Conservation (phyloP, 2,329 filamentous ascomycete genomes). For the Neodidymelliopsis sp. region DNA sequence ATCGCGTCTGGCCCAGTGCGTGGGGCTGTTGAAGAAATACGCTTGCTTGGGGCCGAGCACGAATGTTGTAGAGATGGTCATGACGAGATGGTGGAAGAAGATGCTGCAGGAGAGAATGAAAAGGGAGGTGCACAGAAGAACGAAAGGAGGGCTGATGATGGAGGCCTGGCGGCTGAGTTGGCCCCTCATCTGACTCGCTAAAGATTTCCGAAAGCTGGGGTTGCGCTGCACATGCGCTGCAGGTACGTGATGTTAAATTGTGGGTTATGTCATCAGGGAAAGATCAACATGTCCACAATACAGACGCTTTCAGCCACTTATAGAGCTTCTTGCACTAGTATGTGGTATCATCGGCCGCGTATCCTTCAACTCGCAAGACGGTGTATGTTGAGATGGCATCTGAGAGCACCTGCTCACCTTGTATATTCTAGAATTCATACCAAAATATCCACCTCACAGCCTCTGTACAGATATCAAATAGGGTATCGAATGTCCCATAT, state of each 20-base stretch:
- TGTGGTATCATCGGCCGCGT: too few relatives aligned
- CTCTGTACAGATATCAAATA: too few relatives aligned
- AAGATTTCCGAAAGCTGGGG: slow-evolving; percentile 15
- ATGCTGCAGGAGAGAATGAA: not conserved
- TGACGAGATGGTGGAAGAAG: slow-evolving; percentile 9
- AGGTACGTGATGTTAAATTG: too few relatives aligned
- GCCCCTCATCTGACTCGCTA: slow-evolving; percentile 27
- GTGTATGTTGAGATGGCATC: too few relatives aligned
- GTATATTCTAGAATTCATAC: too few relatives aligned
- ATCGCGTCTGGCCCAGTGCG: slow-evolving; percentile 43
- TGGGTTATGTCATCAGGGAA: too few relatives aligned
- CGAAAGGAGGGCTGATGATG: not conserved
- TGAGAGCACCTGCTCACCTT: too few relatives aligned
- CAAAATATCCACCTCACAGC: too few relatives aligned
- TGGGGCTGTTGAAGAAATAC: slow-evolving; percentile 46
- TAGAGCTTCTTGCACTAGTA: too few relatives aligned
- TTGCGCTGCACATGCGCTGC: slow-evolving; percentile 17
- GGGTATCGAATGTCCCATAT: slow-evolving; percentile 18
- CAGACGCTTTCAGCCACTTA: too few relatives aligned
- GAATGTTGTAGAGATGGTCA: slow-evolving; percentile 41
- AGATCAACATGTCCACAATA: too few relatives aligned
- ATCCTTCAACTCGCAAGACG: too few relatives aligned
- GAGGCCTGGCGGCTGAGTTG: slow-evolving; percentile 7
- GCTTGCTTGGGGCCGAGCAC: slow-evolving; percentile 36
- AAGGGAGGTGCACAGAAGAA: not conserved